phyloP scores from a whole-genome alignment of 2,329 filamentous ascomycete species.

The Blastomyces parvus region DNA sequence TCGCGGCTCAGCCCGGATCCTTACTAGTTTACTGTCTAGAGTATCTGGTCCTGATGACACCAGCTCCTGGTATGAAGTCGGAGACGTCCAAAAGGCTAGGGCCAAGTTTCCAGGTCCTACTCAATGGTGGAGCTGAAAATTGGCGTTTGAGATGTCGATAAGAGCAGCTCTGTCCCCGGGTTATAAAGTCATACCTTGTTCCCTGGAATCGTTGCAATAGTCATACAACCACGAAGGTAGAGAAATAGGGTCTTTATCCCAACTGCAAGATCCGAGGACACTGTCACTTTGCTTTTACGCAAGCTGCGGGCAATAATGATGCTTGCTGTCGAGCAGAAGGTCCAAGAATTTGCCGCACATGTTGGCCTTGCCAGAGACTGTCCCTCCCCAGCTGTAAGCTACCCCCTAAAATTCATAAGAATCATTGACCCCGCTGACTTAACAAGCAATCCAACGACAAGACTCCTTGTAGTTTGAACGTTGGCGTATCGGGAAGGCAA shows the following conservation, averaged over 20 bases:
- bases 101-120: not conserved
- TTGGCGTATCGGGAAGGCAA: slow-evolving; percentile 9
- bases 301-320: slow-evolving; percentile 1
- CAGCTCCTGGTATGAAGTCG: not conserved
- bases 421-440: not conserved
- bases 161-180: not conserved
- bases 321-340: slow-evolving; percentile 9
- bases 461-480: slow-evolving; percentile 1
- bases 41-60: not conserved
- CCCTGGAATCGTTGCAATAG: not conserved
- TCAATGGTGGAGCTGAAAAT: not conserved
- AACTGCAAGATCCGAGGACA: not conserved
- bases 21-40: not conserved
- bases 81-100: not conserved
- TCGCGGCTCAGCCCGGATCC: slow-evolving; percentile 2
- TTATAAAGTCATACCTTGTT: not conserved
- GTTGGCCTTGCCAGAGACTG: slow-evolving; percentile 18
- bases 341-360: slow-evolving; percentile 14
- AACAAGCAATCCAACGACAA: not conserved
- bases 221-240: not conserved
- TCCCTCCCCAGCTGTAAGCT: slow-evolving; percentile 18
- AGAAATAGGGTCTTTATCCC: not conserved
- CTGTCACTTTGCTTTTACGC: slow-evolving; percentile 7
- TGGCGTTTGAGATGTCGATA: slow-evolving; percentile 5
- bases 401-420: not conserved